These are phyloP conservation scores for Xylariaceae sp. DNA, from an alignment of 2,329 filamentous ascomycete species.

Conservation along the genomic window DNA sequence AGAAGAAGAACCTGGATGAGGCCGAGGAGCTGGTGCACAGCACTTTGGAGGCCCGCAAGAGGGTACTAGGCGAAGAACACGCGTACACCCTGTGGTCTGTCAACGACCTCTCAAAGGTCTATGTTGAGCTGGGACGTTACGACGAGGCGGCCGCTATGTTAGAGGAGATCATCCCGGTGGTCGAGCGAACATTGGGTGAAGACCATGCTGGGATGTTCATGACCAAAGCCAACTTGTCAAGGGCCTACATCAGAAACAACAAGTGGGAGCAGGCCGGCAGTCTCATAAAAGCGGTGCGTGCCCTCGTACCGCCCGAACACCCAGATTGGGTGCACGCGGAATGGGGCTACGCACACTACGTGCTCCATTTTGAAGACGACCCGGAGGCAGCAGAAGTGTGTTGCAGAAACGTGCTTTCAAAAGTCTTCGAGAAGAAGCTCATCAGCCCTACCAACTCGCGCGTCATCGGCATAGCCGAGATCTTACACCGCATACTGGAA, in stretches of 20 bases:
- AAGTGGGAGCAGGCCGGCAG: conserved; percentile 8
- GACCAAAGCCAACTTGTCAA: conserved; percentile 12
- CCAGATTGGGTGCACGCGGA: conserved; percentile 5
- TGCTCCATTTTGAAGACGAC: neutral
- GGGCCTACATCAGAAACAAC: conserved; percentile 7
- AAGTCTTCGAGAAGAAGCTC: conserved; percentile 6
- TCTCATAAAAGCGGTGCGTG: conserved; percentile 4
- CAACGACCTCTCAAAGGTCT: conserved; percentile 29
- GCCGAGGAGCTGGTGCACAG: conserved; percentile 22
- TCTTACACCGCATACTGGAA: conserved; percentile 11
- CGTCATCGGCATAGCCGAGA: conserved; percentile 8
- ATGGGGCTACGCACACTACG: conserved; percentile 17
- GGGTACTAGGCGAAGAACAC: conserved; percentile 30
- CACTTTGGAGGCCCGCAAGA: conserved; percentile 8
- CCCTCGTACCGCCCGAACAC: neutral
- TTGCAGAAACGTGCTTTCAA: conserved; percentile 6
- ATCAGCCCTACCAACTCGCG: conserved; percentile 5
- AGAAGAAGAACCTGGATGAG: conserved; percentile 3
- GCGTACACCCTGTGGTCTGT: conserved; percentile 31
- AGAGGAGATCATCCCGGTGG: conserved; percentile 20
- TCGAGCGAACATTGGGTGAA: conserved; percentile 10
- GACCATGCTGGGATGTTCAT: conserved; percentile 12
- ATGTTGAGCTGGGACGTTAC: conserved; percentile 24
- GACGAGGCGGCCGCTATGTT: conserved; percentile 16
- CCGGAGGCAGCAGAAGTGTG: conserved; percentile 9